Conservation (phyloP, 257 asterid genomes). For the Przewalskia tangutica region DNA sequence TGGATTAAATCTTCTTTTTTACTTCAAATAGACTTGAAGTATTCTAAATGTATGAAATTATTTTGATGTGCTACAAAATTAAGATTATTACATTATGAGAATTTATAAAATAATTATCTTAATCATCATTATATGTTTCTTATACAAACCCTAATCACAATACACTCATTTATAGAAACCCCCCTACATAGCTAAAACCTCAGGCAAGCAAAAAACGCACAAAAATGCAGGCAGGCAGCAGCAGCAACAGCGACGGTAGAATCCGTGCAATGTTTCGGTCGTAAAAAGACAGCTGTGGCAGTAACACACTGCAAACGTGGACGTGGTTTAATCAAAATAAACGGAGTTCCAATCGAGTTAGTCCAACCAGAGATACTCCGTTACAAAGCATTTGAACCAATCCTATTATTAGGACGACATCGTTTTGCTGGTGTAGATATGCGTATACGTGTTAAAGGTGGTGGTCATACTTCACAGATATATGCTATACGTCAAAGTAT, state of each 20-base stretch:
- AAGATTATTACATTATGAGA: too few relatives aligned
- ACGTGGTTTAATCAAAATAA: not conserved
- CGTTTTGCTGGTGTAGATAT: not conserved
- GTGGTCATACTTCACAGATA: too few relatives aligned
- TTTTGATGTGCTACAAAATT: too few relatives aligned
- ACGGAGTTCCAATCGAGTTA: conserved; percentile 1
- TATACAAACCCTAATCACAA: too few relatives aligned
- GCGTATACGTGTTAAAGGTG: conserved; percentile 1
- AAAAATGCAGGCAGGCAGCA: not conserved
- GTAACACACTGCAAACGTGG: conserved; percentile 7
- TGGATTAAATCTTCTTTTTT: too few relatives aligned
- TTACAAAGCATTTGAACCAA: not conserved
- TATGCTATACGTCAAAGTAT: not conserved
- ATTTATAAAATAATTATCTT: too few relatives aligned
- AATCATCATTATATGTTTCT: too few relatives aligned
- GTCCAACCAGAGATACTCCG: conserved; percentile 3
- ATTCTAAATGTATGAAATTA: too few relatives aligned
- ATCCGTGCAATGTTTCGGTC: conserved; percentile 2
- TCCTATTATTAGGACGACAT: not conserved
- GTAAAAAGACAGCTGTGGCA: not conserved
- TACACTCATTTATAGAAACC: too few relatives aligned
- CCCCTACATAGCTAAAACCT: not conserved
- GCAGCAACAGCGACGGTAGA: not conserved
- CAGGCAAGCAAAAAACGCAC: too few relatives aligned
- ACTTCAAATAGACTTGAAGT: too few relatives aligned